Evolutionary conservation across 495 filamentous ascomycete species (phyloP), one percentile per base, ranked within the genome.

Genomic region (Hypoxylon trugodes): DNA sequence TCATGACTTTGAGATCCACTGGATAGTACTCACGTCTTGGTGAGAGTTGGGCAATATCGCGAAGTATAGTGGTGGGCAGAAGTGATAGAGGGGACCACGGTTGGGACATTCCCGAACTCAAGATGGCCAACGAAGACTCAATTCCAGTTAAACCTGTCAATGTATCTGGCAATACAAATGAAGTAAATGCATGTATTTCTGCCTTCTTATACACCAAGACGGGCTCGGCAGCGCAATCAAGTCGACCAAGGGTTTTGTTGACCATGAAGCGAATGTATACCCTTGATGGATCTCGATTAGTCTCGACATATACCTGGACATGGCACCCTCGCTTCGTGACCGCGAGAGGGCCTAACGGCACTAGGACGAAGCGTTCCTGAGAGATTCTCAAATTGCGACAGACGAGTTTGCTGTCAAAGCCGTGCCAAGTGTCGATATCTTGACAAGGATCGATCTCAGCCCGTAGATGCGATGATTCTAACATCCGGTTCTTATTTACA

Each of bases 21-120:
- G 88, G 88, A 65, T 90, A 90, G 60, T 80, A 90, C 1, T 68
- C 59, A 30, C 86, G 66, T 0, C 33, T 9, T 6, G 87, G 87
- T 0, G 82, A 84, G 0, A 90, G 69, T 0, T 47, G 41, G 0
- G 79, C 78, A 37, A 90, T 81, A 0, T 47, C 46, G 4, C 15
- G 8, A 8, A 66, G 18, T 15, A 58, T 52, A 8, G 1, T 22
- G 1, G 12, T 16, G 6, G 32, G 45, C 24, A 26, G 3, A 4
- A 8, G 12, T 0, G 21, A 10, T 3, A 87, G 65, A 42, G 49
- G 61, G 4, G 33, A 71, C 68, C 64, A 88, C 38, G 69, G 76
- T 57, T 66, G 72, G 50, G 64, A 83, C 77, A 38, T 78, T 69
- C 69, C 79, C 4, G 82, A 84, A n/a, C 65, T 65, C 12, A 88